phyloP scores from a whole-genome alignment of 495 filamentous ascomycete genomes.

The Hypomontagnella submonticulosa region DNA sequence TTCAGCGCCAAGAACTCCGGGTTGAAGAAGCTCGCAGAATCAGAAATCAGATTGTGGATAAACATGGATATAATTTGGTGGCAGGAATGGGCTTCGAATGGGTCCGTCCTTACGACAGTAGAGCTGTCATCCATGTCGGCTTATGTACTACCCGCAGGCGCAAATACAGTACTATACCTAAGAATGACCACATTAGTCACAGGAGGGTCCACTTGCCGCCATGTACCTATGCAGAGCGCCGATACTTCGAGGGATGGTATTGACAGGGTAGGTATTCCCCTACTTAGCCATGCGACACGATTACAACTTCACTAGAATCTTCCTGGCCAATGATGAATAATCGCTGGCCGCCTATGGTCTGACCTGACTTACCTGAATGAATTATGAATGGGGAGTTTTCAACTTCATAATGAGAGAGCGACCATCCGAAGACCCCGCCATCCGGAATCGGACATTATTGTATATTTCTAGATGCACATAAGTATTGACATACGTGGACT shows the following conservation, averaged over 20 bases:
- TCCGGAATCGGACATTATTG: conserved; percentile 31
- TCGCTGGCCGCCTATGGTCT: background rate
- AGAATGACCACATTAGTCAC: conserved; percentile 23
- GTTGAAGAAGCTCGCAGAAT: conserved; percentile 20
- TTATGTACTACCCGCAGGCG: conserved; percentile 7
- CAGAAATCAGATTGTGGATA: conserved; percentile 11
- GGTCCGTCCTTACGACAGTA: conserved; percentile 7
- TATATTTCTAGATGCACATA: background rate
- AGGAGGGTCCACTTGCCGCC: conserved; percentile 16
- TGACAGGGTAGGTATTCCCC: conserved; percentile 14
- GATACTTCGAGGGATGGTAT: conserved; percentile 15
- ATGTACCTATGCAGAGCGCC: conserved; percentile 18
- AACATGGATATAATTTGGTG: background rate
- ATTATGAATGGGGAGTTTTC: conserved; percentile 1
- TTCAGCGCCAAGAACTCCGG: background rate
- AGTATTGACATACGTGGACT: conserved; percentile 6
- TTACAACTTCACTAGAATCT: conserved; percentile 20
- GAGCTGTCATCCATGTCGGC: background rate
- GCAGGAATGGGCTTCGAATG: conserved; percentile 14
- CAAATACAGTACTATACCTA: conserved; percentile 27
- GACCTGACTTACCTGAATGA: conserved; percentile 18
- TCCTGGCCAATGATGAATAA: conserved; percentile 23
- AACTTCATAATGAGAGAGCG: conserved; percentile 15
- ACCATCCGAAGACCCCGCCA: conserved; percentile 28
- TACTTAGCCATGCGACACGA: conserved; percentile 9